Evolutionary conservation across 2,329 filamentous ascomycete species (phyloP), one percentile per base, ranked within the genome.

Genomic region (Neoarthrinium moseri): DNA sequence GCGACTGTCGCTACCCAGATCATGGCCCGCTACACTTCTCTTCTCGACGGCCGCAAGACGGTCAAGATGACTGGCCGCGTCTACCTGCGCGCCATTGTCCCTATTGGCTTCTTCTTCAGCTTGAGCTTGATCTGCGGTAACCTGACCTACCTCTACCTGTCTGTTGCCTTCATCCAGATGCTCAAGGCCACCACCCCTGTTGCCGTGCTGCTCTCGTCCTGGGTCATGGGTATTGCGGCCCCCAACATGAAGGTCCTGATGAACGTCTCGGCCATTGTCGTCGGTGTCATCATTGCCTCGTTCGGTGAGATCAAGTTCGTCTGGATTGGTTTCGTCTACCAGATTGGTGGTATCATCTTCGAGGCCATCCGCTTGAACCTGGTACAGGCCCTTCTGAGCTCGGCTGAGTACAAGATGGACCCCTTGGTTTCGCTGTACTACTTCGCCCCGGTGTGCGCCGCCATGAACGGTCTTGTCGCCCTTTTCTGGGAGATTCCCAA

Each of bases 131-230:
- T 97, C 66, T 96, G 91, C 71, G 91, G 91, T 64, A 97, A 97
- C 75, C 72, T 95, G 71, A 91, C 92, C 58, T 97, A 97, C 66
- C 81, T 96, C 45, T 96, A 96, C 71, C 82, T 97, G 51, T 94
- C 87, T 56, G 92, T 97, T 48, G 88, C 92, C 50, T 97, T 97
- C 70, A 97, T 97, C 62, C 92, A 97, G 78, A 97, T 97, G 92
- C 84, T 97, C 69, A 97, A 97, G 89, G 94, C 94, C 56, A 96
- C 91, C 34, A 97, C 89, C 24, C 94, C 94, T 13, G 91, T 97
- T 49, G 91, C 91, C 44, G 91, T 97, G 43, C 83, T 99, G 30
- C 71, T 97, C 56, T 87, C 89, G 32, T 89, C 90, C 56, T 97
- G 94, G 92, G 75, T 78, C 43, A 84, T 97, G 61, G 89, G 91